Evolutionary conservation across 768 basidiomycete species (phyloP), one percentile per base, ranked within the genome.

Genomic region (Hygrocybe punicea): DNA sequence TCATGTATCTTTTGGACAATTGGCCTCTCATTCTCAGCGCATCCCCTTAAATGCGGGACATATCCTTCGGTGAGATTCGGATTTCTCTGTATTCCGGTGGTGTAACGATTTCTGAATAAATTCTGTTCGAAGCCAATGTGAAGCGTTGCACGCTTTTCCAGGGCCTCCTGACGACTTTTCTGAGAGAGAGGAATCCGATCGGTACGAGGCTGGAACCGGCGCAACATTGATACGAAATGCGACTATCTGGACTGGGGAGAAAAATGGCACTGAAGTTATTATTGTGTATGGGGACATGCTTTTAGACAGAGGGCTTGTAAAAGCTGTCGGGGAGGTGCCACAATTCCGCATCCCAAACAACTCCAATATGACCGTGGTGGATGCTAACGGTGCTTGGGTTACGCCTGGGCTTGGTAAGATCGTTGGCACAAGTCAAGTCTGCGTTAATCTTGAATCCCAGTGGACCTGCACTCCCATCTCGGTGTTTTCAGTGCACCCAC

Each of bases 391-490:
- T 10, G 77, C 76, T 36, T 88, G 85, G 86, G 76, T 87, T 6
- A 89, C 85, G 1, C 86, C 86, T 56, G 84, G 82, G 35, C 76
- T 81, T 59, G 77, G 87, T 87, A 68, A 55, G 37, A 33, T n/a
- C 34, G 42, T 56, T 61, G 62, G 34, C 50, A 67, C 21, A 57
- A 17, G 40, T 29, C 69, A 51, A 57, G 13, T 67, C 68, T 19
- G 64, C 65, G 21, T 65, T 66, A 13, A 46, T 65, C 4, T 34
- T 68, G 3, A 71, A 70, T 42, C 47, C 24, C 49, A 83, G 85
- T 90, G 29, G 87, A 91, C 64, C 70, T 89, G 62, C 84, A 92
- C 69, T 90, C 91, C 4, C 92, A 94, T 67, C 70, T 93, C 40
- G 94, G 91, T 3, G 73, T 95, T 5, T 69, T 81, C 60, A 84